Percentiles rank a stretch among this genome's conserved stretches.
These are phyloP conservation scores for Starmerella bombicola DNA, from an alignment of 805 yeast species.

Conservation along the genomic window DNA sequence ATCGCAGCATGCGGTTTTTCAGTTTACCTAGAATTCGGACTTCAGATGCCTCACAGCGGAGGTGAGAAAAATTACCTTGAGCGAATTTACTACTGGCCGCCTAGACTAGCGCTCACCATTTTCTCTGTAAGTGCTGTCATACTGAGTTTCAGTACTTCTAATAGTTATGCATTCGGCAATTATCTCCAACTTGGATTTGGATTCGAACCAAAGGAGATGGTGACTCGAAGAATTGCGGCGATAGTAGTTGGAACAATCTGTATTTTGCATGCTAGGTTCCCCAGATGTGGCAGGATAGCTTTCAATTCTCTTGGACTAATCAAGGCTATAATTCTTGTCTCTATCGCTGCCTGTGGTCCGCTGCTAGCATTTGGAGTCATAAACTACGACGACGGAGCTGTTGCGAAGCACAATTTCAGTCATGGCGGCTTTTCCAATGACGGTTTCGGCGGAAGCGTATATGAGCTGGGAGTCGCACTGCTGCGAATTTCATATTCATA, in stretches of 20 bases:
- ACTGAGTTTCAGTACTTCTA: conserved; percentile 50
- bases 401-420: conserved; percentile 29
- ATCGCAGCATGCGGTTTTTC: conserved; percentile 43
- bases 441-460: conserved; percentile 35
- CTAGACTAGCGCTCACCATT: conserved; percentile 38
- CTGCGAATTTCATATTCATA: conserved; percentile 50
- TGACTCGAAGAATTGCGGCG: conserved; percentile 35
- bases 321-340: conserved; percentile 39
- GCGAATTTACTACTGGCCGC: conserved; percentile 43
- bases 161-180: conserved; percentile 53
- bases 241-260: conserved; percentile 34
- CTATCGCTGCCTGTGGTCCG: conserved; percentile 40
- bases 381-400: conserved; percentile 26
- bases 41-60: conserved; percentile 52
- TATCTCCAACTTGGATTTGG: conserved; percentile 40
- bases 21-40: conserved; percentile 53
- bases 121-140: conserved; percentile 44
- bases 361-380: conserved; percentile 26
- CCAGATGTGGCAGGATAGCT: conserved; percentile 39
- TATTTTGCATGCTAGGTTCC: conserved; percentile 38
- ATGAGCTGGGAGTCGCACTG: conserved; percentile 44
- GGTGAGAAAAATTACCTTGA: conserved; percentile 60
- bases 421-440: conserved; percentile 32
- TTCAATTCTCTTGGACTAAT: conserved; percentile 44
- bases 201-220: conserved; percentile 29